Base-by-base conservation (phyloP, 768 basidiomycete species). In the Porpolomopsis calyptriformis region DNA sequence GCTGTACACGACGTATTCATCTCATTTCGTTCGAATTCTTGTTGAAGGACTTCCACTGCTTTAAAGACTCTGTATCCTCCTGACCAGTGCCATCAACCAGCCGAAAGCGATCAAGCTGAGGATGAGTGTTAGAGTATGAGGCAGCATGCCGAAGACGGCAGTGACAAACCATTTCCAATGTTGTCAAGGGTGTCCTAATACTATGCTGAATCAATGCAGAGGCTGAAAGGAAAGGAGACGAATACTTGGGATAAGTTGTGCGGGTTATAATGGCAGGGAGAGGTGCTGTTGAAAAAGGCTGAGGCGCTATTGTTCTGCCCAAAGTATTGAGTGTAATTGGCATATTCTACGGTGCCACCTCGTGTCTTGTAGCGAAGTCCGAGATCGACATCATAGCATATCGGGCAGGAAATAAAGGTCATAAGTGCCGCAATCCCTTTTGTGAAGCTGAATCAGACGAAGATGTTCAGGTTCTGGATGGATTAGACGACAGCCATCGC, bases 131-230 rank as follows among this genome's bases (percentile, higher is more conserved):
- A 43, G n/a, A n/a, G n/a, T n/a, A n/a, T n/a, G 19, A 2, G 53
- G 53, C 0, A 55, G 36, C 11, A 55, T 53, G 4, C 53, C 53
- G 31, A 55, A 55, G 5, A 55, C 22, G 1, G 53, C 23, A 14
- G 52, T 51, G 31, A 55, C 42, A 2, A 33, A 52, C 53, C 52
- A 55, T 47, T 50, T 55, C 53, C 53, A 55, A 3, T 4, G 43
- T 19, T 4, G 53, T 55, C n/a, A 52, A 49, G 7, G 25, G 29
- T 12, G 53, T 49, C 24, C 53, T 33, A 43, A 50, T 46, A 4
- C 25, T 22, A 23, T 45, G 36, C 48, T 49, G n/a, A 22, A 48
- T 33, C 40, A 36, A 29, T 18, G n/a, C 11, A 37, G 14, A 12
- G n/a, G n/a, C n/a, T n/a, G 31, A 22, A 22, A 19, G 18, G 18